Evolutionary conservation across 2,329 filamentous ascomycete species (phyloP), one percentile per base, ranked within the genome.

Genomic region (Myrmaecium sp.): DNA sequence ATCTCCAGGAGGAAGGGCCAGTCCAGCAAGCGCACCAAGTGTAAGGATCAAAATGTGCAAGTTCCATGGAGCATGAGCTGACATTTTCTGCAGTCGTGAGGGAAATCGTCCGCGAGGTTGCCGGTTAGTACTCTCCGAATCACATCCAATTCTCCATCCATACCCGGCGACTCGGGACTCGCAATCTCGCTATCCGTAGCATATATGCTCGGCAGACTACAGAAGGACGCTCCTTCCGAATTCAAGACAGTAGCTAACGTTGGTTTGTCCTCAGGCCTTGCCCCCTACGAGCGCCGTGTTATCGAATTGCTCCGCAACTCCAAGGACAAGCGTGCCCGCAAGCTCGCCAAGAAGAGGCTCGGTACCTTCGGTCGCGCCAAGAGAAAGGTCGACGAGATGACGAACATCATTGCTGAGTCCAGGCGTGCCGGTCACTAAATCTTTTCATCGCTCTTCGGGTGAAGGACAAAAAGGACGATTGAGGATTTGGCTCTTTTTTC

Each of bases 301-400:
- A 92, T 98, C 57, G 89, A 98, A 74, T 69, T 98, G 58, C 78
- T 98, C 64, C 82, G 89, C 54, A 98, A 98, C 79, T 77, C 72
- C 69, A 91, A 92, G 70, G 89, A 98, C 66, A 95, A 95, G 81
- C 82, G 86, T 64, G 86, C 86, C 53, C 74, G 86, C 50, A 94
- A 94, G 77, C 80, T 94, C 54, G 86, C 86, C 53, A 95, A 95
- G 84, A 94, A 92, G 80, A 76, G 86, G 62, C 84, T 98, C 69
- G 89, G 89, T 59, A 95, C 89, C 49, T 95, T 95, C 64, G 80
- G 81, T 55, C 86, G 89, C 62, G 86, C 86, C 55, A 98, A 98
- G 86, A 76, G 72, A 60, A 98, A 98, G 86, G 89, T 98, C 47
- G 89, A 98, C 59, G 86, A 95, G 69, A 82, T 98, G 66, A 81